Percentiles rank a stretch among this genome's conserved stretches.
These are phyloP conservation scores for Pseudogymnoascus sp. DNA, from an alignment of 2,329 filamentous ascomycete species.

Conservation along the genomic window DNA sequence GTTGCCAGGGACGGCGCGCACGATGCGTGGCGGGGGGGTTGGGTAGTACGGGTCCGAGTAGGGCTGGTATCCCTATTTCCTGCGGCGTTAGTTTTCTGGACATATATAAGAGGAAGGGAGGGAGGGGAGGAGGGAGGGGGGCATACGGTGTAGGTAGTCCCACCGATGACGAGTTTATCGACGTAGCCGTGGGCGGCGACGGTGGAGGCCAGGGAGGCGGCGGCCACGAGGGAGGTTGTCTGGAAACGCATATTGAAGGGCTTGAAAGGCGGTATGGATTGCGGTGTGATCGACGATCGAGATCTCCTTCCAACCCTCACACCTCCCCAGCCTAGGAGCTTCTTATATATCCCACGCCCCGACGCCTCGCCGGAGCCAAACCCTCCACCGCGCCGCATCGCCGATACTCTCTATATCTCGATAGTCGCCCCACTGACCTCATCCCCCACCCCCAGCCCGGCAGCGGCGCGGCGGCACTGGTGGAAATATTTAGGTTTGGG, in stretches of 20 bases:
- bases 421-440: background rate
- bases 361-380: background rate
- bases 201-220: constrained; percentile 31
- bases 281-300: constrained; percentile 1
- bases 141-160: constrained; percentile 33
- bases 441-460: background rate
- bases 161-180: constrained; percentile 40
- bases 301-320: background rate
- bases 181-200: constrained; percentile 46
- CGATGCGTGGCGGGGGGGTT: constrained; percentile 43
- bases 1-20: constrained; percentile 52
- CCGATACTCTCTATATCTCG: background rate
- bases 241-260: constrained; percentile 14
- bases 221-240: constrained; percentile 13
- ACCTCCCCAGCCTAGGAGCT: background rate
- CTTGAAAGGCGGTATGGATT: constrained; percentile 18
- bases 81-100: constrained; percentile 13
- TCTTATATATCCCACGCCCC: background rate
- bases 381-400: constrained; percentile 1
- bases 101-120: background rate
- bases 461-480: background rate
- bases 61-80: constrained; percentile 31
- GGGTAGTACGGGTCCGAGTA: constrained; percentile 40
- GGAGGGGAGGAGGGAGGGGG: background rate
- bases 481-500: constrained; percentile 3